phyloP scores from a whole-genome alignment of 2,329 filamentous ascomycete genomes.

The Penicillium olsonii region DNA sequence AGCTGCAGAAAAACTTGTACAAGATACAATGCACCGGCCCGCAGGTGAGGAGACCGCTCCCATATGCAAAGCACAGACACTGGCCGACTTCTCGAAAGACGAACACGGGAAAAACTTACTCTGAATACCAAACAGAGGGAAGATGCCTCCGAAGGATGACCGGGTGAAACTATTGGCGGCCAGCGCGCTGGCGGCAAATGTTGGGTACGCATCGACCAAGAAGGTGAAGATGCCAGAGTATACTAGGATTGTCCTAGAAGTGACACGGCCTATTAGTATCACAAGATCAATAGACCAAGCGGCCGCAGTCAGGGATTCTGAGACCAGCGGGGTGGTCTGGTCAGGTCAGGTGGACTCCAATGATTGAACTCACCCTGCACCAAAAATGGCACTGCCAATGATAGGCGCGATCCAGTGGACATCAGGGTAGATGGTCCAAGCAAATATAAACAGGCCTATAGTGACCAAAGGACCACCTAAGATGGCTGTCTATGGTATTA shows the following conservation, averaged over 20 bases:
- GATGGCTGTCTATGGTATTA: slow-evolving; percentile 50
- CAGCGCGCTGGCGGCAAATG: slow-evolving; percentile 61
- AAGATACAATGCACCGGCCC: slow-evolving; percentile 12
- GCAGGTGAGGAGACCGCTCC: slow-evolving; percentile 5
- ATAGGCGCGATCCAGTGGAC: slow-evolving; percentile 78
- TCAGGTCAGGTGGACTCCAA: slow-evolving; percentile 25
- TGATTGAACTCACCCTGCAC: slow-evolving; percentile 60
- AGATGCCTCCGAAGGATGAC: slow-evolving; percentile 75
- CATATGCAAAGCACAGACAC: slow-evolving; percentile 17
- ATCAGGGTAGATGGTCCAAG: slow-evolving; percentile 73
- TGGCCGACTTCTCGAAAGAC: neutral
- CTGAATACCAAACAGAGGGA: slow-evolving; percentile 71
- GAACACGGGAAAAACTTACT: slow-evolving; percentile 34
- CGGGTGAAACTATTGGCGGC: slow-evolving; percentile 82
- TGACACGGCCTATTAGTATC: slow-evolving; percentile 27
- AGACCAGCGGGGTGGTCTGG: neutral
- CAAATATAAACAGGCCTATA: slow-evolving; percentile 83
- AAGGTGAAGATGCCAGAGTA: slow-evolving; percentile 89
- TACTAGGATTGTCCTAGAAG: slow-evolving; percentile 67
- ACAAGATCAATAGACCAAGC: slow-evolving; percentile 9
- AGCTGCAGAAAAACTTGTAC: slow-evolving; percentile 6
- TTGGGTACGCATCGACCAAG: slow-evolving; percentile 63
- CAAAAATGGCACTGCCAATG: slow-evolving; percentile 72
- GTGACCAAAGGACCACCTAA: slow-evolving; percentile 76
- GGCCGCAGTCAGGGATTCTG: slow-evolving; percentile 2